A percentile compares a stretch with the other conserved stretches of the same genome.
Evolutionary conservation across 768 basidiomycete species (phyloP).

Genomic region (Suillus americanus): DNA sequence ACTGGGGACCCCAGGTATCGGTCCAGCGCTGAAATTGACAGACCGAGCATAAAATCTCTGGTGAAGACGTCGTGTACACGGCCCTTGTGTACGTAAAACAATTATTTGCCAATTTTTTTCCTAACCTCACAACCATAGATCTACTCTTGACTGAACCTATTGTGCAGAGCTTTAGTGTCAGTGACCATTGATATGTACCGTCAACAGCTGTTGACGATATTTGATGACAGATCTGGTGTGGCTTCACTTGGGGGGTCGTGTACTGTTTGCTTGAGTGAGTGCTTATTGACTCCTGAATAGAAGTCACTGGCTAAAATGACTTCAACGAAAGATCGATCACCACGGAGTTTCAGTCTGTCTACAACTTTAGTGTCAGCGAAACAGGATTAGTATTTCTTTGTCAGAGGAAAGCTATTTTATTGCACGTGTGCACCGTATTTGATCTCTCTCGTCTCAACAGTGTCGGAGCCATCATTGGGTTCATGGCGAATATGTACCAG

Average conservation of each 20-base stretch:
- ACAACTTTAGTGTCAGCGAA: not conserved
- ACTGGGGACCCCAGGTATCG: conserved; percentile 63
- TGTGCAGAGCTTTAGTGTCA: conserved; percentile 66
- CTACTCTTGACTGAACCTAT: conserved; percentile 49
- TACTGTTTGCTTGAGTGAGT: conserved; percentile 59
- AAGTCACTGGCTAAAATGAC: not conserved
- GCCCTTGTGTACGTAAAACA: conserved; percentile 55
- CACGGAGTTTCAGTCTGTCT: not conserved
- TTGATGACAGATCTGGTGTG: conserved; percentile 52
- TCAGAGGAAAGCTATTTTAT: conserved; percentile 40
- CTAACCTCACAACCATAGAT: conserved; percentile 8
- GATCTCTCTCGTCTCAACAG: conserved; percentile 31
- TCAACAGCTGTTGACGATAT: not conserved
- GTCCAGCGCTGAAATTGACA: conserved; percentile 60
- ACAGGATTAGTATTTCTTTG: conserved; percentile 25
- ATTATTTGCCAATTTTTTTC: not conserved
- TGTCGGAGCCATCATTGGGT: conserved; percentile 49
- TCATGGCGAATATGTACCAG: conserved; percentile 44
- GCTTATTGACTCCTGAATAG: not conserved
- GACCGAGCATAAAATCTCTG: conserved; percentile 47
- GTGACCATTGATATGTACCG: conserved; percentile 16
- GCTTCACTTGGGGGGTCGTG: conserved; percentile 71
- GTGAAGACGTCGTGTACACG: conserved; percentile 68
- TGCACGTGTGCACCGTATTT: not conserved
- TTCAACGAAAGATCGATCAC: conserved; percentile 17